phyloP scores from a whole-genome alignment of 495 filamentous ascomycete species.

The Pyronema omphalodes region DNA sequence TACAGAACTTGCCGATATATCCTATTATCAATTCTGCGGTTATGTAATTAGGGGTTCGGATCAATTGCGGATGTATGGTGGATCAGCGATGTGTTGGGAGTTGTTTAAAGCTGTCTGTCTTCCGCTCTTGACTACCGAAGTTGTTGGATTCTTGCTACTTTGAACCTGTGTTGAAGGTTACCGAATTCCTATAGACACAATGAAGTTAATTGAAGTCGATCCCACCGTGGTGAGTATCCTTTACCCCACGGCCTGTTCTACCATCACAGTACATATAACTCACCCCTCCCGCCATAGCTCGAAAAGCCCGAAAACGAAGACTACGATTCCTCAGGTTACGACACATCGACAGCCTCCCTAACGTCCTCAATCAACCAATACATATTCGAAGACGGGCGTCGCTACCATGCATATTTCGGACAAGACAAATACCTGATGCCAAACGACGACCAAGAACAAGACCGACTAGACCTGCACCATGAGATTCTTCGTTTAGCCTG shows the following conservation, averaged over 20 bases:
- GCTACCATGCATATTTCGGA: not conserved
- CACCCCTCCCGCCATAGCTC: not conserved
- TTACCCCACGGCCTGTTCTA: too few species aligned
- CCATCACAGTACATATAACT: not conserved
- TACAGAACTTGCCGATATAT: too few species aligned
- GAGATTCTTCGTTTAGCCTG: conserved; percentile 18
- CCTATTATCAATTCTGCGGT: too few species aligned
- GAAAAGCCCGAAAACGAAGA: not conserved
- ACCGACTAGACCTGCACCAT: conserved; percentile 10
- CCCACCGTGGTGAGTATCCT: not conserved
- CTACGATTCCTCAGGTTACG: not conserved
- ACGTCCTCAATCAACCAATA: not conserved
- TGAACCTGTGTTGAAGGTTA: too few species aligned
- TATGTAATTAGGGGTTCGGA: too few species aligned
- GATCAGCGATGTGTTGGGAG: too few species aligned
- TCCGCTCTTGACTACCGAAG: too few species aligned
- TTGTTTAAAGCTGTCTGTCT: too few species aligned
- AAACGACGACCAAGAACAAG: not conserved
- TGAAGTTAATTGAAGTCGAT: not conserved
- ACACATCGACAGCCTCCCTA: not conserved
- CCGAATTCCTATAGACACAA: too few species aligned
- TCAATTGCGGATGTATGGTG: too few species aligned
- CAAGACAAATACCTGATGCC: not conserved
- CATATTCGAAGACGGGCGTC: not conserved
- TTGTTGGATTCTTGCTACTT: too few species aligned